Base-by-base conservation (phyloP, 2,329 filamentous ascomycete genomes). In the Colletotrichum sp. region DNA sequence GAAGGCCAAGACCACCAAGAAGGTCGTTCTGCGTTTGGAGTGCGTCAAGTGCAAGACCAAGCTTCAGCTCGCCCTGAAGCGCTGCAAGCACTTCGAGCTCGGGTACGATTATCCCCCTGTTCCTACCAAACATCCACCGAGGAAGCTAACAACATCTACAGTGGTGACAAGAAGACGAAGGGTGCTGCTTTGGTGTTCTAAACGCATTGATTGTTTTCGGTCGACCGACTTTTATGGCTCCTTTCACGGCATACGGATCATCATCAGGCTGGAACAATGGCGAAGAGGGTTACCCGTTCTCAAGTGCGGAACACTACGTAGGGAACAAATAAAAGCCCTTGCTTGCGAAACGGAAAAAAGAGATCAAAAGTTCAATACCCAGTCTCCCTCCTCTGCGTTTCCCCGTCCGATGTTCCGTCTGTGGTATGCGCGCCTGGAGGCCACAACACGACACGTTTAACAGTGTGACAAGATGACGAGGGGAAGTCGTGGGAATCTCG, bases 151-250 rank as follows among this genome's bases (percentile, higher is more conserved):
- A 70, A 52, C 18, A 4, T 79, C 73, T 81, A 84, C 83, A 98
- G 97, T 94, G 97, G 97, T 93, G 97, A 99, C 94, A 99, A 99
- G 96, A 99, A 99, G 95, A 99, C 97, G 85, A 99, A 99, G 96
- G 97, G 97, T 94, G 97, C 97, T 84, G 97, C 97, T 89, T 93
- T 99, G 86, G 97, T 99, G 85, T 99, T 99, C 93, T 99, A 98
- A 94, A 90, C 91, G 89, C 86, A 84, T 89, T 89, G 85, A 52
- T 52, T 84, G 75, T 76, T 77, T 77, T 71, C 70, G 76, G 75
- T 77, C 74, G 71, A 77, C 76, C 76, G 71, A 77, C 73, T 77
- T 77, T 77, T 66, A 77, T 77, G 76, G 75, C 75, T 77, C 71
- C 76, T 77, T 77, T 77, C 75, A 75, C 78, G 78, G 81, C 80